Evolutionary conservation across 805 yeast species (phyloP).

Genomic region (Ogataea paradorogensis): DNA sequence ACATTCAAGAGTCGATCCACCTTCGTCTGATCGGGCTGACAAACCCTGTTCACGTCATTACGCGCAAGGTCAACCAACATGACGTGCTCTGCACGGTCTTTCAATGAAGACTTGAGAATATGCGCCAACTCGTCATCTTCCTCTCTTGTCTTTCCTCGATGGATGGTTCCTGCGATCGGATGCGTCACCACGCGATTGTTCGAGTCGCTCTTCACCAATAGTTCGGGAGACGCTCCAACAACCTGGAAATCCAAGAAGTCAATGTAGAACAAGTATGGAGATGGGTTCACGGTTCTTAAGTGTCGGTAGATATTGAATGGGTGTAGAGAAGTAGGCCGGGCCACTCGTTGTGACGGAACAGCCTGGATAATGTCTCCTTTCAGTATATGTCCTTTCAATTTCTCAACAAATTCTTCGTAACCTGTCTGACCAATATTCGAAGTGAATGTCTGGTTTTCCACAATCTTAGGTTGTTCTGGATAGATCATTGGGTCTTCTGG

Average conservation of each 20-base stretch:
- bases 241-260: conserved; percentile 90
- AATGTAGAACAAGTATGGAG: conserved; percentile 93
- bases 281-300: conserved; percentile 92
- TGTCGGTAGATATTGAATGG: conserved; percentile 97
- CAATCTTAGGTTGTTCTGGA: conserved; percentile 76
- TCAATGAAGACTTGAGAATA: conserved; percentile 67
- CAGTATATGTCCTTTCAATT: conserved; percentile 74
- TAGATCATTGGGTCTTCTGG: conserved; percentile 44
- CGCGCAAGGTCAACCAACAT: conserved; percentile 98
- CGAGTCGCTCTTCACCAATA: conserved; percentile 76
- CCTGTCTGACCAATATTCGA: conserved; percentile 95
- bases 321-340: conserved; percentile 91
- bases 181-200: conserved; percentile 81
- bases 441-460: conserved; percentile 62
- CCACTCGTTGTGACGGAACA: conserved; percentile 96
- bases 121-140: conserved; percentile 87
- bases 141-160: conserved; percentile 83
- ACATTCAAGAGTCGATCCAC: conserved; percentile 88
- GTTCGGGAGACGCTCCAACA: conserved; percentile 97
- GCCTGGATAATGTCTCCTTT: conserved; percentile 96
- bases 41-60: conserved; percentile 93
- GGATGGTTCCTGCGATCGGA: conserved; percentile 97
- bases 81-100: conserved; percentile 97
- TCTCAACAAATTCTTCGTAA: conserved; percentile 76
- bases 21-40: conserved; percentile 76